Conservation (phyloP, 805 yeast species). For the Nakazawaea holstii region DNA sequence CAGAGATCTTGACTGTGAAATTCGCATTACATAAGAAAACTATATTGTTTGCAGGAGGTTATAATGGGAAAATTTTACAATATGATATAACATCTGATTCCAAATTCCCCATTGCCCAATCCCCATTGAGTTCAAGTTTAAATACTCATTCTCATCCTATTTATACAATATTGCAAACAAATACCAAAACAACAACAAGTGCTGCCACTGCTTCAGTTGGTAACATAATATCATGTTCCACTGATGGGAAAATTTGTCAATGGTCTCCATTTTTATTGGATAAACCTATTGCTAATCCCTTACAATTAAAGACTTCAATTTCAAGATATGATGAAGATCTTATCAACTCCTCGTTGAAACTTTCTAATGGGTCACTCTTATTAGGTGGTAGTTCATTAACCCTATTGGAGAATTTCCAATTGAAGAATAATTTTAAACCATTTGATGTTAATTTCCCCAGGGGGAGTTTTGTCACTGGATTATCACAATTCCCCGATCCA, state of each 20-base stretch:
- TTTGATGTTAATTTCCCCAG: neutral
- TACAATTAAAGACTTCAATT: neutral
- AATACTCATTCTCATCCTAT: constrained; percentile 11
- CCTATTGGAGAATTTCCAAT: constrained; percentile 8
- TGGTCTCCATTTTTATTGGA: constrained; percentile 12
- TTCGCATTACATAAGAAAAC: constrained; percentile 25
- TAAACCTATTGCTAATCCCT: constrained; percentile 3
- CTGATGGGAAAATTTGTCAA: constrained; percentile 12
- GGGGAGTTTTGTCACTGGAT: neutral
- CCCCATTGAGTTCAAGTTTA: constrained; percentile 1
- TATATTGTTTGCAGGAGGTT: constrained; percentile 31
- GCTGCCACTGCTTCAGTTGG: neutral
- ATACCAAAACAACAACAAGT: neutral
- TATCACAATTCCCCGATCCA: neutral
- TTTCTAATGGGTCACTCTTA: constrained; percentile 7
- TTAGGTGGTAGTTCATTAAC: constrained; percentile 5
- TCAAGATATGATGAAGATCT: constrained; percentile 8
- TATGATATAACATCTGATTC: constrained; percentile 28
- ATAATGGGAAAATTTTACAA: constrained; percentile 31
- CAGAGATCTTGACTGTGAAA: constrained; percentile 24
- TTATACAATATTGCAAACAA: constrained; percentile 2
- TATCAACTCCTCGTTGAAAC: neutral
- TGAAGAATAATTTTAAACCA: constrained; percentile 2
- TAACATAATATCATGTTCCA: constrained; percentile 6
- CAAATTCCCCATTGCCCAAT: constrained; percentile 1